These are phyloP conservation scores for Fusarium vanettenii DNA, from an alignment of 2,329 filamentous ascomycete genomes.

Conservation along the genomic window DNA sequence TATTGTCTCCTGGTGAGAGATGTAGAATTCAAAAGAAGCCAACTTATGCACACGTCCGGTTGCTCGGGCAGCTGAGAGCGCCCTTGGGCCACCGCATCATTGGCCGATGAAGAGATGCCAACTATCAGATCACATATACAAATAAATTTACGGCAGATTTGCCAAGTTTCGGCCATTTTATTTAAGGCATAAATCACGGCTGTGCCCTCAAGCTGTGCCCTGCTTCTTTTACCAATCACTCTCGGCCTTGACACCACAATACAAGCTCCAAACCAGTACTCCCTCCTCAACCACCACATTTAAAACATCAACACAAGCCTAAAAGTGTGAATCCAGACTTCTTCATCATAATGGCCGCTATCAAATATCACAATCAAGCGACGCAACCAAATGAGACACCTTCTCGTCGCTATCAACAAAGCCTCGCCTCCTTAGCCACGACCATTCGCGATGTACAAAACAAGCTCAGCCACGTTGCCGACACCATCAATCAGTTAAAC, in stretches of 20 bases:
- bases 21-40: neutral
- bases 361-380: neutral
- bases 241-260: neutral
- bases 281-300: neutral
- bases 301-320: neutral
- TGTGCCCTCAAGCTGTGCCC: too few relatives aligned
- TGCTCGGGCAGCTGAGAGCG: neutral
- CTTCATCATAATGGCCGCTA: neutral
- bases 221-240: neutral
- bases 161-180: too few relatives aligned
- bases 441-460: neutral
- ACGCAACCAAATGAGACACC: neutral
- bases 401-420: neutral
- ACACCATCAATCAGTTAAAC: neutral
- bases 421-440: neutral
- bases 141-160: neutral
- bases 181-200: neutral
- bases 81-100: neutral
- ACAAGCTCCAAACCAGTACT: neutral
- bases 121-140: neutral
- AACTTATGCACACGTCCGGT: neutral
- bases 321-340: rapidly evolving
- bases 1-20: neutral
- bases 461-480: neutral
- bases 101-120: neutral